phyloP scores from a whole-genome alignment of 208 protist genomes.

The Angomonas ambiguus region DNA sequence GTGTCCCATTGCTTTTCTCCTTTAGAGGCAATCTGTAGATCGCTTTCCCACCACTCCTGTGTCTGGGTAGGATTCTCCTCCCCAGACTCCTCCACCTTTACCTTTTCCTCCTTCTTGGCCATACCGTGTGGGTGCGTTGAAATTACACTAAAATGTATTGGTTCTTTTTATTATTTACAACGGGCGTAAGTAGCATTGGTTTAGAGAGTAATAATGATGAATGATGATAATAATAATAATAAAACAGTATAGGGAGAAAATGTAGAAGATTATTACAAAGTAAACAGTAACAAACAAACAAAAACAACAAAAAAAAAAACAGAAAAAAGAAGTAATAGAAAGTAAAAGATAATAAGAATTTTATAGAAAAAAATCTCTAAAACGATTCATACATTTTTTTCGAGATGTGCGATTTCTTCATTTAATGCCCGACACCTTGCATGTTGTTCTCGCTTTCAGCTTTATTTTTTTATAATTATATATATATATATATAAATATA shows the following conservation, averaged over 20 bases:
- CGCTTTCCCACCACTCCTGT: conserved; percentile 80
- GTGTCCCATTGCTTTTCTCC: conserved; percentile 93
- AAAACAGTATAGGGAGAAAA: not conserved
- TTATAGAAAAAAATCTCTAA: not conserved
- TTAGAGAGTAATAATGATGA: conserved; percentile 7
- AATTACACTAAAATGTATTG: not conserved
- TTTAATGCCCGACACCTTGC: not conserved
- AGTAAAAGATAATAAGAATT: conserved; percentile 5
- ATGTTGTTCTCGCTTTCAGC: conserved; percentile 6
- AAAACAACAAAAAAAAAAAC: conserved; percentile 15
- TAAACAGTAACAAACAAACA: not conserved
- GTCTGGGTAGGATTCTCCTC: conserved; percentile 26
- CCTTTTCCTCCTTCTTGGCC: conserved; percentile 30
- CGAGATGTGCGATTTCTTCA: not conserved
- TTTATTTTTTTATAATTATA: conserved; percentile 3
- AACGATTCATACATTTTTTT: not conserved
- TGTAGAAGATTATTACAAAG: conserved; percentile 3
- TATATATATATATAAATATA: not conserved
- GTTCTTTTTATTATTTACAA: conserved; percentile 11
- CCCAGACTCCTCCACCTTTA: conserved; percentile 22
- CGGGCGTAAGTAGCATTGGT: not conserved
- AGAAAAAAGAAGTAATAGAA: conserved; percentile 6
- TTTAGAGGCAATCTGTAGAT: conserved; percentile 53
- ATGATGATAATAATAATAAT: too few relatives aligned
- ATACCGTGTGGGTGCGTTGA: not conserved